Evolutionary conservation across 352 stramenopile species (phyloP).

Genomic region (Elongisporangium anandrum): DNA sequence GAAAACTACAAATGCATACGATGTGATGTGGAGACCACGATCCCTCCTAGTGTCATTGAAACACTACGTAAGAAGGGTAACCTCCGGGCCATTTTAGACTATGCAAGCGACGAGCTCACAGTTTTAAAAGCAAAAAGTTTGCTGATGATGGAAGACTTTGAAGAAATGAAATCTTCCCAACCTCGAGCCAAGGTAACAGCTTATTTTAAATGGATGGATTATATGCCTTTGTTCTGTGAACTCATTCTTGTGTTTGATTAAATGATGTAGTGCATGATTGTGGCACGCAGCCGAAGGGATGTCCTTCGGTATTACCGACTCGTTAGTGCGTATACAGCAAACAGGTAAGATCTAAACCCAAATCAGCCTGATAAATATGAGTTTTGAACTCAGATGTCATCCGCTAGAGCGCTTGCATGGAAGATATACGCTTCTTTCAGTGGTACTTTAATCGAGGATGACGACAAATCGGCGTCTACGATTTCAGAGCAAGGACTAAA

Average conservation of each 20-base stretch:
- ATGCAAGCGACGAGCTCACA: constrained; percentile 51
- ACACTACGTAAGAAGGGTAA: constrained; percentile 17
- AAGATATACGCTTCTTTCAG: constrained; percentile 74
- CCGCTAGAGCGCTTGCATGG: constrained; percentile 34
- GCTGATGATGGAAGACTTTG: constrained; percentile 76
- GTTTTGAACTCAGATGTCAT: neutral
- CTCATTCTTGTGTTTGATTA: neutral
- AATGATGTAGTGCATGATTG: constrained; percentile 67
- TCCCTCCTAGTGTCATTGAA: constrained; percentile 32
- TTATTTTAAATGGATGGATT: no score
- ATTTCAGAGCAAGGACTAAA: constrained; percentile 75
- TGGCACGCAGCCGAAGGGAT: constrained; percentile 71
- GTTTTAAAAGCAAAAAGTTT: constrained; percentile 66
- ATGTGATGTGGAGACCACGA: constrained; percentile 51
- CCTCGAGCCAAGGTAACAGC: constrained; percentile 21
- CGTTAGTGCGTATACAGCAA: constrained; percentile 47
- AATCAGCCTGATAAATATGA: neutral
- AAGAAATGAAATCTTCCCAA: constrained; percentile 17
- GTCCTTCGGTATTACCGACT: constrained; percentile 74
- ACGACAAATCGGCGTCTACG: constrained; percentile 5
- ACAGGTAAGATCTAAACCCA: constrained; percentile 26
- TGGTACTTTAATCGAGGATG: constrained; percentile 28
- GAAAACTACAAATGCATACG: constrained; percentile 54
- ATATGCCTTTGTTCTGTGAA: no score
- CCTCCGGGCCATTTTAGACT: constrained; percentile 48